These are phyloP conservation scores for Penicillium canariense DNA, from an alignment of 495 filamentous ascomycete species.

Conservation along the genomic window DNA sequence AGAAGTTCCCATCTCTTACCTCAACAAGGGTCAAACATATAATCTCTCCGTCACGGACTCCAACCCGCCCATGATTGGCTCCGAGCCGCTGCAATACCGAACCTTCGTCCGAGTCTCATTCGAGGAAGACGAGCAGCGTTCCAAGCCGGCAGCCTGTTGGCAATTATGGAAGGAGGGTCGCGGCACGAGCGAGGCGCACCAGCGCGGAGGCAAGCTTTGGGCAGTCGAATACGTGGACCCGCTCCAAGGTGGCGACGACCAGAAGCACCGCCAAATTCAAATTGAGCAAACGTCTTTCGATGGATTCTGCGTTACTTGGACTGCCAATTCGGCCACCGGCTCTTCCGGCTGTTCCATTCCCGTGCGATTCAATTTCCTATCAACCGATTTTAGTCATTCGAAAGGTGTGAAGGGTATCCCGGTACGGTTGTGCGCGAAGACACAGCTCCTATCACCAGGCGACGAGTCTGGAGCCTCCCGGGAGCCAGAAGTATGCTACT, in stretches of 20 bases:
- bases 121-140: conserved; percentile 84
- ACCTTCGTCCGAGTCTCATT: conserved; percentile 89
- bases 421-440: conserved; percentile 86
- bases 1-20: conserved; percentile 88
- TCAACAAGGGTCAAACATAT: conserved; percentile 97
- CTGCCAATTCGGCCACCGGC: conserved; percentile 57
- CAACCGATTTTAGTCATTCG: conserved; percentile 94
- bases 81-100: conserved; percentile 60
- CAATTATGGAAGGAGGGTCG: conserved; percentile 93
- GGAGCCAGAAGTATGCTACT: conserved; percentile 74
- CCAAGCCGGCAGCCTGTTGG: conserved; percentile 80
- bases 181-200: conserved; percentile 84
- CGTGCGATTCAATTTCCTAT: conserved; percentile 93
- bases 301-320: conserved; percentile 88
- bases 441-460: conserved; percentile 52
- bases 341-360: conserved; percentile 71
- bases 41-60: conserved; percentile 71
- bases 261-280: conserved; percentile 69
- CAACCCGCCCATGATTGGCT: conserved; percentile 44
- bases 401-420: conserved; percentile 96
- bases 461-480: conserved; percentile 42
- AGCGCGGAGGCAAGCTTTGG: conserved; percentile 79
- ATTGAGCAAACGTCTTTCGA: conserved; percentile 83
- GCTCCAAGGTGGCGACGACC: conserved; percentile 60
- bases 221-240: conserved; percentile 89